Percentiles rank a stretch among this genome's conserved stretches.
phyloP scores from a whole-genome alignment of 148 eudicot genomes.

The Gaultheria prostrata region DNA sequence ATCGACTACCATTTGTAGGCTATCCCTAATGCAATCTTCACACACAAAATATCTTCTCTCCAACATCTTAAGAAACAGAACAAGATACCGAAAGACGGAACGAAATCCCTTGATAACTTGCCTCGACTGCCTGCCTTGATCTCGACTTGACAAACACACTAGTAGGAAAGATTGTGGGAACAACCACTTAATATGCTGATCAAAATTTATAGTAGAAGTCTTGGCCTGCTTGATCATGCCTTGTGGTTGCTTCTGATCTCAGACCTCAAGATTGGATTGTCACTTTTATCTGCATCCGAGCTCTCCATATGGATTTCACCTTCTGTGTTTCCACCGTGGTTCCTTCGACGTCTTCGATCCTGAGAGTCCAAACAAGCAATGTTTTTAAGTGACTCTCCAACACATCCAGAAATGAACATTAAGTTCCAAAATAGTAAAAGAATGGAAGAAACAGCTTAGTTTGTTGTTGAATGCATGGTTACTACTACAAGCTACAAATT shows the following conservation, averaged over 20 bases:
- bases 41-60: conserved; percentile 16
- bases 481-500: not conserved
- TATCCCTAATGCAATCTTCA: conserved; percentile 7
- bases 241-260: conserved; percentile 17
- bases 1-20: conserved; percentile 5
- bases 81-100: conserved; percentile 5
- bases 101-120: not conserved
- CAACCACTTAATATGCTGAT: not conserved
- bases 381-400: not conserved
- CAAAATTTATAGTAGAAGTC: not conserved
- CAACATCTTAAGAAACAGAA: conserved; percentile 16
- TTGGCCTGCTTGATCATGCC: conserved; percentile 12
- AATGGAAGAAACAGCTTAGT: conserved; percentile 8
- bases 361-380: conserved; percentile 19
- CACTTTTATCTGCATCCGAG: conserved; percentile 28
- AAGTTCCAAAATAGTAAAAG: not conserved
- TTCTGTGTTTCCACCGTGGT: conserved; percentile 18
- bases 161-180: not conserved
- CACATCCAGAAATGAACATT: not conserved
- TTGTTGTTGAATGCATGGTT: not conserved
- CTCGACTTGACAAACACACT: not conserved
- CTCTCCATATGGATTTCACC: conserved; percentile 23
- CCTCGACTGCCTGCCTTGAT: conserved; percentile 7
- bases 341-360: conserved; percentile 40
- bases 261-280: conserved; percentile 17